Evolutionary conservation across 257 asterid species (phyloP), one percentile per base, ranked within the genome.

Genomic region (Solanum pimpinellifolium): DNA sequence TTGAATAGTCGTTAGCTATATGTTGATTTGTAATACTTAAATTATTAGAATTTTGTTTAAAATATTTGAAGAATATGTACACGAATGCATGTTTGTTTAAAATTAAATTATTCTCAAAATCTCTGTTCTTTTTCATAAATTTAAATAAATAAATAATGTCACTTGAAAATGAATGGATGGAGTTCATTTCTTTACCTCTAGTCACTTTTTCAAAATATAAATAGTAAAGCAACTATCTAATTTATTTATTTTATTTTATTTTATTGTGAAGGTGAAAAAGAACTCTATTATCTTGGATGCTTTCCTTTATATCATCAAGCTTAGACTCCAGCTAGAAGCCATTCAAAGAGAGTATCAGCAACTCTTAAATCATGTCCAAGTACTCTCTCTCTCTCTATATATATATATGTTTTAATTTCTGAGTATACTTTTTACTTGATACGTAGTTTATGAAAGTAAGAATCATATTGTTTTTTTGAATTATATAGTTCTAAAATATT

Each of bases 281-380:
- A 94, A 92, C 52, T 88, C 92, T 70, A 92, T 93, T 78, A 83
- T 96, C 88, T 88, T 83, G 90, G 97, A 94, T 91, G 95, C 98
- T 87, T 87, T 90, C 49, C 86, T 90, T 74, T 93, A 94, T 91
- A 94, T 96, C 91, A 83, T 87, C 91, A 92, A 94, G 88, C 70
- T 96, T 88, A 92, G 88, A 91, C 94, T 93, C 89, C 95, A 93
- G 89, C 90, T 96, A 18, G 93, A 96, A 85, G 98, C 96, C 56
- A 90, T 96, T 85, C 88, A 87, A 88, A 92, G 88, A 77, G 96
- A 95, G 86, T 93, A 89, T 88, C 93, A 92, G 44, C 73, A 90
- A 89, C 92, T 93, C 25, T 59, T 90, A 4, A 88, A 90, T 29
- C 93, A 93, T 33, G 73, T 92, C 91, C 97, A 94, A 62, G 98